Conservation (phyloP, 306 rosid genomes). For the Cercis canadensis region DNA sequence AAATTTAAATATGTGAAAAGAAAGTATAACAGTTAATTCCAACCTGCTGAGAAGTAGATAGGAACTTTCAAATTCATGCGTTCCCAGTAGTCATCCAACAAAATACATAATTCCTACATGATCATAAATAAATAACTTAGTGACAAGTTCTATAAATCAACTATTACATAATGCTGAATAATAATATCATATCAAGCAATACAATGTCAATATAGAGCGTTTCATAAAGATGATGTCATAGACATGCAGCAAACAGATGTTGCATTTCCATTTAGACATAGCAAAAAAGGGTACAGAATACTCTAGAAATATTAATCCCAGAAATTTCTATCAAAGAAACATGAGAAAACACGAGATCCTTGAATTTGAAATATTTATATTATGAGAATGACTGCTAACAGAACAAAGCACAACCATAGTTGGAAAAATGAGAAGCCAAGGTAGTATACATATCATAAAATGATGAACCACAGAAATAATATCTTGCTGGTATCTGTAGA, state of each 20-base stretch:
- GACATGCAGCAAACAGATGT: neutral
- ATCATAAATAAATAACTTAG: slow-evolving; percentile 12
- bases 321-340: neutral
- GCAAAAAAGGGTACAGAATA: neutral
- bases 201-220: neutral
- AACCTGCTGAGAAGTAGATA: slow-evolving; percentile 92
- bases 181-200: neutral
- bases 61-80: slow-evolving; percentile 95
- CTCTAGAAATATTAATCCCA: neutral
- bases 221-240: neutral
- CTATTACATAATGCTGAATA: neutral
- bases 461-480: neutral
- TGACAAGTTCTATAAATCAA: neutral
- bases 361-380: neutral
- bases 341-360: neutral
- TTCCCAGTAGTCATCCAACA: slow-evolving; percentile 96
- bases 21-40: slow-evolving; percentile 10
- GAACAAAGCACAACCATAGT: neutral
- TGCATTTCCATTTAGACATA: neutral
- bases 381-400: neutral
- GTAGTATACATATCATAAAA: neutral
- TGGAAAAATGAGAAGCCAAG: neutral
- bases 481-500: neutral
- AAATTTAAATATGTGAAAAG: slow-evolving; percentile 3
- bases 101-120: slow-evolving; percentile 84